Base-by-base conservation (phyloP, 2,329 filamentous ascomycete species). In the Leptodontidium sp. region DNA sequence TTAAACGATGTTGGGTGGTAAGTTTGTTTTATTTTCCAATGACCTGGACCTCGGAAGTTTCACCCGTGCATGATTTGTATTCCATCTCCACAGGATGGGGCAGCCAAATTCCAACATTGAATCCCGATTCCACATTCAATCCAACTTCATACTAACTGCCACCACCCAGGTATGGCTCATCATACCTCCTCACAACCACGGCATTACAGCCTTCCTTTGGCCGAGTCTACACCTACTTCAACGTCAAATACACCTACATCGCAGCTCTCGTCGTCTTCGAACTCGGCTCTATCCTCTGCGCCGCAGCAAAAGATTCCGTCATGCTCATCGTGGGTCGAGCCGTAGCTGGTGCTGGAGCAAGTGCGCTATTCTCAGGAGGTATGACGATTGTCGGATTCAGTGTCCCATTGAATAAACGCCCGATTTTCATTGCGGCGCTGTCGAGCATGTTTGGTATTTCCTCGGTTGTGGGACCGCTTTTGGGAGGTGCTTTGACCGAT, bases 1-100 rank as follows among this genome's bases (percentile, higher is more conserved):
- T 72, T 81, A 5, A 72, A 76, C 26, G 80, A 82, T 74, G 77
- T 82, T 8, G 80, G 80, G 15, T 81, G 80, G 80, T 81, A 72
- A 72, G 70, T 64, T 21, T 32, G 29, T 29, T 58, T 17, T 38
- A 21, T 57, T 17, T 29, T 14, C 12, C 40, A 50, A 15, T n/a
- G 14, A 47, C 43, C 43, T n/a, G 4, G 32, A 35, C 43, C 12
- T 12, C 43, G 5, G 8, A 4, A 7, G 21, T 47, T 47, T 47
- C 43, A n/a, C 32, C 9, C 32, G 4, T 40, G 8, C 24, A 49
- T 47, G 38, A 61, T 4, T 47, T 11, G 38, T 40, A 2, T 40
- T 40, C n/a, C 15, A 47, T 17, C 45, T 17, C n/a, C 8, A 47
- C 29, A 1, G 15, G 45, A 12, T n/a, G 15, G 6, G 15, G n/a